Percentiles rank a stretch among this genome's conserved stretches.
phyloP scores from a whole-genome alignment of 495 filamentous ascomycete species.

The Terfezia claveryi region DNA sequence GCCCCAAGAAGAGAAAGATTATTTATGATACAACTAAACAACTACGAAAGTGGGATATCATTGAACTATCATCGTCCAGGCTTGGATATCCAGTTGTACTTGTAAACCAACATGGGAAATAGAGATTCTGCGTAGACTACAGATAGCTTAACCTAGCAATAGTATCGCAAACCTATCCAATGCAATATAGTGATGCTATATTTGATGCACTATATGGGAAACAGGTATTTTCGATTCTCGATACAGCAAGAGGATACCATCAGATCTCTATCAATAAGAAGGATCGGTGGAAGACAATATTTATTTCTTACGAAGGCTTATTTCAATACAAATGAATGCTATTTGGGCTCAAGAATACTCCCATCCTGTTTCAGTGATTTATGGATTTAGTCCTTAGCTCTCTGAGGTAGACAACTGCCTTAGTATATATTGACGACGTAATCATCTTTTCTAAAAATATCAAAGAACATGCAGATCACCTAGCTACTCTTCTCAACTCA shows the following conservation, averaged over 20 bases:
- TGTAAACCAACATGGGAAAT: constrained; percentile 1
- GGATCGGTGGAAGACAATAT: background rate
- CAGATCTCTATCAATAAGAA: background rate
- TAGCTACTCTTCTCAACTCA: background rate
- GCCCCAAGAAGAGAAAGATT: background rate
- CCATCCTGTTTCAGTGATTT: background rate
- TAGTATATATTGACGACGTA: constrained; percentile 1
- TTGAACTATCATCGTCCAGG: background rate
- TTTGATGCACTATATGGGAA: background rate
- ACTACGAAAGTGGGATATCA: background rate
- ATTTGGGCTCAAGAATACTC: background rate
- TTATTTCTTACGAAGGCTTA: background rate
- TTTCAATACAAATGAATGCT: background rate
- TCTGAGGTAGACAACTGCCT: background rate
- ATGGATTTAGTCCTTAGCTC: background rate
- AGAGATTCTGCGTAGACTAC: too few relatives aligned
- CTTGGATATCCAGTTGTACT: background rate
- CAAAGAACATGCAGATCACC: background rate
- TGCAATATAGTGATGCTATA: background rate
- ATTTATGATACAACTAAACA: background rate
- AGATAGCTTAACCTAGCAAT: background rate
- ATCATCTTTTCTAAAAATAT: background rate
- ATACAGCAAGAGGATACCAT: background rate
- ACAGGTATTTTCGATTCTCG: background rate
- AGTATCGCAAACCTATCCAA: background rate